Evolutionary conservation across 805 yeast genomes (phyloP).

Genomic region (Kurtzmaniella cleridarum): DNA sequence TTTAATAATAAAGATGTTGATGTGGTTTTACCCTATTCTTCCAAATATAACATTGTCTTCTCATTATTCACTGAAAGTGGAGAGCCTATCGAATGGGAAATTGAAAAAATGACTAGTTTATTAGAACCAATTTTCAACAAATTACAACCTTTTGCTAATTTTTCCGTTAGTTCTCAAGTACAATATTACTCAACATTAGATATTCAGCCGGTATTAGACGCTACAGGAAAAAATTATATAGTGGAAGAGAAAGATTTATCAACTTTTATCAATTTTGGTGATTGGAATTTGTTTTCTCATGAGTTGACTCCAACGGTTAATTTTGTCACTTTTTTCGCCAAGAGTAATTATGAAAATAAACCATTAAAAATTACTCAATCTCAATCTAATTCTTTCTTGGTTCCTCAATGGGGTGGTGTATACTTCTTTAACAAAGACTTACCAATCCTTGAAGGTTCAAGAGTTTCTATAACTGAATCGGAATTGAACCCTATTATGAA

Average conservation of each 20-base stretch:
- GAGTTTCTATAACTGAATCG: conserved; percentile 25
- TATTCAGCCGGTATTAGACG: conserved; percentile 17
- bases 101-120: conserved; percentile 45
- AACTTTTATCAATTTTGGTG: conserved; percentile 77
- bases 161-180: conserved; percentile 75
- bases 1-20: conserved; percentile 15
- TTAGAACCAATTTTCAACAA: conserved; percentile 53
- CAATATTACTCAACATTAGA: conserved; percentile 56
- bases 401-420: conserved; percentile 92
- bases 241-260: conserved; percentile 54
- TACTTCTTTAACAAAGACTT: conserved; percentile 40
- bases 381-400: conserved; percentile 54
- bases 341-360: conserved; percentile 30
- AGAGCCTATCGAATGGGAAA: conserved; percentile 67
- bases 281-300: conserved; percentile 64
- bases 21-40: conserved; percentile 50
- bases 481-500: conserved; percentile 58
- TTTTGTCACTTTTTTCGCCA: conserved; percentile 64
- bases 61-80: conserved; percentile 71
- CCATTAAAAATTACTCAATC: conserved; percentile 48
- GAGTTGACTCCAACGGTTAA: conserved; percentile 64
- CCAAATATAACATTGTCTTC: conserved; percentile 70
- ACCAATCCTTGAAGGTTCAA: conserved; percentile 12
- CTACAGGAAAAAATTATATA: conserved; percentile 19
- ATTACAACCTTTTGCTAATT: conserved; percentile 55